Percentiles rank a stretch among this genome's conserved stretches.
These are phyloP conservation scores for Cryptococcus sp. DNA, from an alignment of 1,284 basidiomycete species.

Conservation along the genomic window DNA sequence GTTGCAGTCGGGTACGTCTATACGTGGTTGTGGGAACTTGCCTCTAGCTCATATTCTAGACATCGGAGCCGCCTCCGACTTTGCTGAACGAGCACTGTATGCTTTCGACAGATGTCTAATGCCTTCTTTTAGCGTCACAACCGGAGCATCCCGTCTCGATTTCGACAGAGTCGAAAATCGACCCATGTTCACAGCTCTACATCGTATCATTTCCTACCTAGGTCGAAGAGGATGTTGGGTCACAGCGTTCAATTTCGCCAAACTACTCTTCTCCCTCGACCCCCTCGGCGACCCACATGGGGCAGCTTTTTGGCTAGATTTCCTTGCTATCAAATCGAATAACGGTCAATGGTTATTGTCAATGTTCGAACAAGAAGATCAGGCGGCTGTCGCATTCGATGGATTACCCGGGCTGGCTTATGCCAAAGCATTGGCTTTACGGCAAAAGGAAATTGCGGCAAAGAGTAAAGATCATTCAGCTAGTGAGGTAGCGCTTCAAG, in stretches of 20 bases:
- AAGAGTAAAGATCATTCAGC: slow-evolving; percentile 55
- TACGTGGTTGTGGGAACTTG: neutral
- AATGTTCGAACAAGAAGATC: slow-evolving; percentile 51
- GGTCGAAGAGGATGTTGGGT: slow-evolving; percentile 79
- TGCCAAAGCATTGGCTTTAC: slow-evolving; percentile 67
- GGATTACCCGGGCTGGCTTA: slow-evolving; percentile 79
- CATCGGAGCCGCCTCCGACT: slow-evolving; percentile 75
- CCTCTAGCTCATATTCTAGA: slow-evolving; percentile 51
- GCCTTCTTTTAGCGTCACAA: slow-evolving; percentile 74
- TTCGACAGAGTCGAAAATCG: slow-evolving; percentile 59
- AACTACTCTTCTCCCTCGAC: slow-evolving; percentile 73
- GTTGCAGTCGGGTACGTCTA: slow-evolving; percentile 67
- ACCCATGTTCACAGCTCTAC: slow-evolving; percentile 56
- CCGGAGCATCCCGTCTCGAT: slow-evolving; percentile 73
- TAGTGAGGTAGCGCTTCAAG: slow-evolving; percentile 62
- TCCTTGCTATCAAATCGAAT: slow-evolving; percentile 72
- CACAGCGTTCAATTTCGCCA: slow-evolving; percentile 82
- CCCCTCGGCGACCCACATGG: slow-evolving; percentile 80
- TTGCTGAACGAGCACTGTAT: slow-evolving; percentile 78
- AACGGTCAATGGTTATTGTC: slow-evolving; percentile 74
- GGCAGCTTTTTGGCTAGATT: slow-evolving; percentile 75
- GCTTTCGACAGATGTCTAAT: slow-evolving; percentile 82
- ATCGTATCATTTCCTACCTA: slow-evolving; percentile 74
- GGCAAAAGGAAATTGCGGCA: slow-evolving; percentile 56
- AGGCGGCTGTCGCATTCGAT: slow-evolving; percentile 47